Base-by-base conservation (phyloP, 1,284 basidiomycete species). In the Athelia psychrophila region DNA sequence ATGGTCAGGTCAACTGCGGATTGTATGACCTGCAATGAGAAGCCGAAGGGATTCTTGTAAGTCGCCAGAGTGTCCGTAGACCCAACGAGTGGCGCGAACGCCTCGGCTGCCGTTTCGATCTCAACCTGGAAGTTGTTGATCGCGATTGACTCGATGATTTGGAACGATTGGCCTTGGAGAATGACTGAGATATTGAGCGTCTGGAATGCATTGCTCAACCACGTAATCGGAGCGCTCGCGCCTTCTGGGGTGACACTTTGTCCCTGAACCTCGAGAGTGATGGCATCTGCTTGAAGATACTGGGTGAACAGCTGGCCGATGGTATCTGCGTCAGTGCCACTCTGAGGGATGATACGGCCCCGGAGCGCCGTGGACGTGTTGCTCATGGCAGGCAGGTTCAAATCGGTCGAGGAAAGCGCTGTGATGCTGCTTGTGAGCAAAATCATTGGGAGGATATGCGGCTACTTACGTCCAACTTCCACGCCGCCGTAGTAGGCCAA, bases 11-110 rank as follows among this genome's bases (percentile, higher is more conserved):
- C 73, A 58, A 88, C 74, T 3, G 74, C 72, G 1, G 81, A 71
- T 60, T 80, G 72, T 20, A 86, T 65, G 33, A 86, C 84, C 62
- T 87, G 84, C 51, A 92, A 64, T 18, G 81, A 80, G 70, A 91
- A 91, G 10, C 81, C 84, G 67, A 91, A 91, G 2, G 89, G 89
- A 67, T 91, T 91, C 66, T 80, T 81, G 64, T 87, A 89, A 54
- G 76, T 72, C 15, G 86, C 88, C 3, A 85, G 57, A 1, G 86
- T 86, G 51, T 74, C 69, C 51, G 80, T 73, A 22, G 86, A 88
- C 57, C 79, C 78, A 0, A 83, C 70, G n/a, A 76, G 67, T 0
- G 86, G 84, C 2, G 80, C 76, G 57, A 81, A 87, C 0, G 79
- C 72, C 60, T 87, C 72, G 47, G 74, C 73, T 46, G 74, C 72